A percentile compares a stretch with the other conserved stretches of the same genome.
phyloP scores from a whole-genome alignment of 2,329 filamentous ascomycete genomes.

The Cladobotryum protrusum region DNA sequence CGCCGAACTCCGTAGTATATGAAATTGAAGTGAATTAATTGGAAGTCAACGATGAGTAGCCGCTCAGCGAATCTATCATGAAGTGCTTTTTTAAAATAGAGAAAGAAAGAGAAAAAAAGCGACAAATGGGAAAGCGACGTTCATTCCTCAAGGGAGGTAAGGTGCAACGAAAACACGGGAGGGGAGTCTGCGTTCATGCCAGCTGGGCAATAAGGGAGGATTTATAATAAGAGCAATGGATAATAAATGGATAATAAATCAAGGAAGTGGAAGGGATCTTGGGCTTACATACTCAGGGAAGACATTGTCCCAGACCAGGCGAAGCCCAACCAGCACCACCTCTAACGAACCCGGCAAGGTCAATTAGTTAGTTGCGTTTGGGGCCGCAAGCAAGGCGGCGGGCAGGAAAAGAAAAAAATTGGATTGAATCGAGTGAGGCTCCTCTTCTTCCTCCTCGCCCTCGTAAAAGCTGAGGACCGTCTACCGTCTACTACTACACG shows the following conservation, averaged over 20 bases:
- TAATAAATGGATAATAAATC: too few species aligned
- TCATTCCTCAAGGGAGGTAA: not conserved
- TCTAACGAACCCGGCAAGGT: not conserved
- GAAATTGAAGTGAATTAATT: too few species aligned
- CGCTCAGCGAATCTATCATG: too few species aligned
- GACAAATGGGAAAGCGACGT: not conserved
- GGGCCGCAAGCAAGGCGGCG: not conserved
- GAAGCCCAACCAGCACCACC: not conserved
- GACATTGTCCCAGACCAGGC: constrained; percentile 1
- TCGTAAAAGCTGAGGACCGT: too few species aligned
- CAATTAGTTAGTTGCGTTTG: not conserved
- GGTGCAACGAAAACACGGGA: not conserved
- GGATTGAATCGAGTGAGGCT: too few species aligned
- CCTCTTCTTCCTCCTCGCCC: too few species aligned
- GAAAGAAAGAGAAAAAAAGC: not conserved
- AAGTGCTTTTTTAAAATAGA: not conserved
- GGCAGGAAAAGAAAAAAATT: too few species aligned
- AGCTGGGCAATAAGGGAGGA: not conserved
- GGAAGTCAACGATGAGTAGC: too few species aligned
- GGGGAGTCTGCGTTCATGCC: not conserved
- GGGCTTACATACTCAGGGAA: constrained; percentile 4
- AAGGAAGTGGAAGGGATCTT: not conserved
- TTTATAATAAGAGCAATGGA: not conserved
- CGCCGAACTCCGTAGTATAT: too few species aligned
- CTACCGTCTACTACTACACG: too few species aligned